Evolutionary conservation across 306 rosid species (phyloP), one percentile per base, ranked within the genome.

Genomic region (Quercus rubra): DNA sequence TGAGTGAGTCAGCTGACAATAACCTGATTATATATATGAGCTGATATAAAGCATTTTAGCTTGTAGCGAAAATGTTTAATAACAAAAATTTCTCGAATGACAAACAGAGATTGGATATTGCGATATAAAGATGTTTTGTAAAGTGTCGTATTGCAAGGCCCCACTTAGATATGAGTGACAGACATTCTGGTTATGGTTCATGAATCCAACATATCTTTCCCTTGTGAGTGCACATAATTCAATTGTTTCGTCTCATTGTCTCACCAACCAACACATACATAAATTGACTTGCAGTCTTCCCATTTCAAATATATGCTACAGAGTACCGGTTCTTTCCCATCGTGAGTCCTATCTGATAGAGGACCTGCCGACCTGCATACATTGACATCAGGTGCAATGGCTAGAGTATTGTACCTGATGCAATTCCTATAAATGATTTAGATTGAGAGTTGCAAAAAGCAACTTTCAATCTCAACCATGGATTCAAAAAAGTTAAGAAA

Each of bases 1-100:
- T 61, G 79, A 71, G 82, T 76, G 78, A 71, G 82, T 74, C 86
- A 79, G 75, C 49, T 79, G 78, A 67, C 64, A 79, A 67, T 76
- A 84, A 86, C 79, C 81, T 70, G 59, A 73, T 9, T 6, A 3
- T 70, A 12, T 46, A 20, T 55, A 25, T 54, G 55, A 31, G 73
- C 77, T 72, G 58, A 80, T 59, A 67, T 55, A 35, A 8, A 55
- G 52, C 77, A 43, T 63, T 74, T 74, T 11, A 9, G n/a, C 59
- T 77, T 5, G 55, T 3, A 41, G 14, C 54, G 54, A 49, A 49
- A 49, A 10, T 12, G 15, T 49, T 3, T 49, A 3, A 1, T 11
- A 49, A 49, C 54, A 3, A 11, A 11, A 49, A 49, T 49, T 13
- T 10, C 54, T 49, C 14, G 5, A 49, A 10, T 11, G 54, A 2